Evolutionary conservation across 352 stramenopile genomes (phyloP).

Genomic region (Peronosclerospora sorghi): DNA sequence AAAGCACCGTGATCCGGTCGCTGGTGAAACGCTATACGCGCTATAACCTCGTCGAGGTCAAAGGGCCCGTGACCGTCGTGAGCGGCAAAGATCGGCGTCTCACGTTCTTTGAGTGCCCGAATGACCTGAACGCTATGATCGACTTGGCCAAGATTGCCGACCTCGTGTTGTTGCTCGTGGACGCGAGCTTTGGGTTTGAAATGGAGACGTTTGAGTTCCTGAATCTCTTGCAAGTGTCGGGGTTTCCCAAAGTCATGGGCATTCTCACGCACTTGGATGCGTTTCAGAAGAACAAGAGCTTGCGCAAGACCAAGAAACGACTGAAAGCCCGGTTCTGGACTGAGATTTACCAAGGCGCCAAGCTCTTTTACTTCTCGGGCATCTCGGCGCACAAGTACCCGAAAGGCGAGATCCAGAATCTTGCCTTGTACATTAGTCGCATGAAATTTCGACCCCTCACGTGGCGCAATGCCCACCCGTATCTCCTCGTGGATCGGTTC

Average conservation of each 20-base stretch:
- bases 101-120: constrained; percentile 99
- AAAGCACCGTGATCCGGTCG: constrained; percentile 95
- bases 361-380: constrained; percentile 97
- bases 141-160: constrained; percentile 99
- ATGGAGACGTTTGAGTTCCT: constrained; percentile 99
- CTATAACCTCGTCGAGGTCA: constrained; percentile 94
- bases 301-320: constrained; percentile 97
- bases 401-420: constrained; percentile 97
- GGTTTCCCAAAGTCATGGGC: constrained; percentile 93
- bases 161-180: constrained; percentile 96
- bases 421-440: constrained; percentile 94
- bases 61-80: constrained; percentile 98
- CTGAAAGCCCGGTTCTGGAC: constrained; percentile 99
- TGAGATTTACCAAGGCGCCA: constrained; percentile 92
- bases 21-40: constrained; percentile 99
- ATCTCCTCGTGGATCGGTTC: constrained; percentile 96
- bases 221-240: constrained; percentile 95
- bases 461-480: constrained; percentile 99
- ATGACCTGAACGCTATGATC: constrained; percentile 88
- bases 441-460: constrained; percentile 97
- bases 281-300: constrained; percentile 97
- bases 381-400: constrained; percentile 98
- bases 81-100: constrained; percentile 95
- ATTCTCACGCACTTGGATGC: constrained; percentile 98
- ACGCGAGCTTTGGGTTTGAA: constrained; percentile 99